Conservation (phyloP, 108 stramenopile species). For the Halocafeteria seosinensis region DNA sequence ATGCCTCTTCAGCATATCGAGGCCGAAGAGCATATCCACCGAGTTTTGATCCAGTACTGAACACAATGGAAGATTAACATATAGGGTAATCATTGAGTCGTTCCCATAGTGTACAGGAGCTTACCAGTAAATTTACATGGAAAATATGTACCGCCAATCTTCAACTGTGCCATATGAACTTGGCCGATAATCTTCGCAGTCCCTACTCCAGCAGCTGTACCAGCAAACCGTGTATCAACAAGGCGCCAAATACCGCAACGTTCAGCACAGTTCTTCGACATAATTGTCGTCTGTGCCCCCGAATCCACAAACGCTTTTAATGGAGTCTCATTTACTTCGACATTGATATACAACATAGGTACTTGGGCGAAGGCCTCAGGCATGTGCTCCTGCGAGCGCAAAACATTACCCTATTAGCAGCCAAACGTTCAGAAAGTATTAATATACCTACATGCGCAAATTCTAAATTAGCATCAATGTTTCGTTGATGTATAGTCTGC, state of each 20-base stretch:
- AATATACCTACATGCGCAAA: too few species aligned
- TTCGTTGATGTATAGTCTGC: slow-evolving; percentile 13
- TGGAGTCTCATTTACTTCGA: slow-evolving; percentile 53
- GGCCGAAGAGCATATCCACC: slow-evolving; percentile 80
- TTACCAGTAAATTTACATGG: slow-evolving; percentile 47
- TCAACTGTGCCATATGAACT: slow-evolving; percentile 51
- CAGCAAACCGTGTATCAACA: slow-evolving; percentile 63
- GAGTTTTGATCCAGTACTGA: slow-evolving; percentile 62
- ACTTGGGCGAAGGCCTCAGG: slow-evolving; percentile 79
- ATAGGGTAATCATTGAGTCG: too few species aligned
- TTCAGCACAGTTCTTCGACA: slow-evolving; percentile 54
- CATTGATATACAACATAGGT: slow-evolving; percentile 78
- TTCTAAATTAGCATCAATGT: slow-evolving; percentile 26
- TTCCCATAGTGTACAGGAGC: too few species aligned
- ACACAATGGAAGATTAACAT: too few species aligned
- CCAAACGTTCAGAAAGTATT: too few species aligned
- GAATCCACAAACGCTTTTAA: slow-evolving; percentile 81
- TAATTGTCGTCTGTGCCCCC: slow-evolving; percentile 80
- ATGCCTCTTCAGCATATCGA: slow-evolving; percentile 87
- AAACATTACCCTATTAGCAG: too few species aligned
- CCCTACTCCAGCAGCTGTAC: slow-evolving; percentile 73
- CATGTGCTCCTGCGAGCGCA: slow-evolving; percentile 81
- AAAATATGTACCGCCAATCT: slow-evolving; percentile 49
- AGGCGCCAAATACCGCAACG: slow-evolving; percentile 55
- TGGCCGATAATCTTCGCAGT: slow-evolving; percentile 74